These are phyloP conservation scores for Cymbopogon flexuosus DNA, from an alignment of 202 grass and related monocot species.

Conservation along the genomic window DNA sequence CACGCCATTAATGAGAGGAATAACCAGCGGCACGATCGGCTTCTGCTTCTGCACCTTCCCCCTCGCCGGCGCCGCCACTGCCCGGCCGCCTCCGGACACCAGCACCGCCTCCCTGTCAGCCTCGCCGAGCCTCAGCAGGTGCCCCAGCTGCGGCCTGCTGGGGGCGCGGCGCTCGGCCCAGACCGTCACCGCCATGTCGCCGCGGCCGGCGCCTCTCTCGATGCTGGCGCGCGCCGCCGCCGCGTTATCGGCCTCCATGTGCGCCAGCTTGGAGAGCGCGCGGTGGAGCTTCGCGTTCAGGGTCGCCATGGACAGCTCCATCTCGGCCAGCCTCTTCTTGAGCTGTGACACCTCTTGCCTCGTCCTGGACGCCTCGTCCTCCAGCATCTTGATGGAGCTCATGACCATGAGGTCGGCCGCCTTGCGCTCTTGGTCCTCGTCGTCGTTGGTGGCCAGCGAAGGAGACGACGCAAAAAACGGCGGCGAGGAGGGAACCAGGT, in stretches of 20 bases:
- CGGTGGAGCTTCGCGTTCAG: slow-evolving; percentile 66
- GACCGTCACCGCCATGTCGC: slow-evolving; percentile 23
- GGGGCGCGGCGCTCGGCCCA: slow-evolving; percentile 22
- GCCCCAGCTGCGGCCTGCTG: slow-evolving; percentile 25
- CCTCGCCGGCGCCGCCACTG: slow-evolving; percentile 12
- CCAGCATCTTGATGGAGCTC: slow-evolving; percentile 57
- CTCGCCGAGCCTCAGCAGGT: slow-evolving; percentile 49
- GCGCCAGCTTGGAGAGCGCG: slow-evolving; percentile 53
- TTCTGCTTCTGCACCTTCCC: slow-evolving; percentile 67
- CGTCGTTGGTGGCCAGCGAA: slow-evolving; percentile 29
- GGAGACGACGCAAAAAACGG: slow-evolving; percentile 48
- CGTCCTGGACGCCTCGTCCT: slow-evolving; percentile 53
- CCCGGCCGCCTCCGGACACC: neutral
- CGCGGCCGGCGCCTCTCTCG: neutral
- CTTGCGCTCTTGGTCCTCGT: neutral
- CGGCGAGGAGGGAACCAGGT: slow-evolving; percentile 48
- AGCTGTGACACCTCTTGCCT: slow-evolving; percentile 57
- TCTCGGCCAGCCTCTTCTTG: slow-evolving; percentile 60
- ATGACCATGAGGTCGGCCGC: slow-evolving; percentile 36
- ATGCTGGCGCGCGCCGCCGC: slow-evolving; percentile 35
- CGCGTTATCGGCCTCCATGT: slow-evolving; percentile 61
- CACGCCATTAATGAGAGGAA: slow-evolving; percentile 45
- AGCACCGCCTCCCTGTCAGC: slow-evolving; percentile 30
- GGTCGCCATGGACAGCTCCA: slow-evolving; percentile 55
- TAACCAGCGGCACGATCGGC: slow-evolving; percentile 62